Percentiles rank a stretch among this genome's conserved stretches.
These are phyloP conservation scores for Petunia hybrid DNA, from an alignment of 305 asterid species.

Conservation along the genomic window DNA sequence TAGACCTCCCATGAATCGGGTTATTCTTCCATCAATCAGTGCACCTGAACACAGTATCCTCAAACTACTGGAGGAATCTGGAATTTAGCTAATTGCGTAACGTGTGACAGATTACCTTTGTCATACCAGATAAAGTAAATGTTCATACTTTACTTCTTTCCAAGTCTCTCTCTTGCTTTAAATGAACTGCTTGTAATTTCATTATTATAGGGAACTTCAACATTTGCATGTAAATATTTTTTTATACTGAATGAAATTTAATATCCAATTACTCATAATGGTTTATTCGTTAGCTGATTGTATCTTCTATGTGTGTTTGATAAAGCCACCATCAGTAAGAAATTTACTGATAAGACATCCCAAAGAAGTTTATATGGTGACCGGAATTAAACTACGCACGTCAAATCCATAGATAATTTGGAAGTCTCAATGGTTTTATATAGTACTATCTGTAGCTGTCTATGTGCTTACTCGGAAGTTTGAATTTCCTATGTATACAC, in stretches of 20 bases:
- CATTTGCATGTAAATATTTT: constrained; percentile 28
- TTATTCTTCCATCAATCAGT: constrained; percentile 74
- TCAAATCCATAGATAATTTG: not conserved
- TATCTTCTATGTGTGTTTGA: not conserved
- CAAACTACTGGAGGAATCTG: constrained; percentile 81
- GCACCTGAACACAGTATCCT: constrained; percentile 82
- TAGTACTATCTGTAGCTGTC: not conserved
- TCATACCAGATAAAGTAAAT: constrained; percentile 26
- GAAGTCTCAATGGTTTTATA: not conserved
- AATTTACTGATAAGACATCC: not conserved
- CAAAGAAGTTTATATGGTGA: not conserved
- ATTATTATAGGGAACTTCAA: constrained; percentile 2
- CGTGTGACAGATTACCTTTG: constrained; percentile 21
- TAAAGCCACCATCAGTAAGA: not conserved
- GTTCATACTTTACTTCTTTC: constrained; percentile 22
- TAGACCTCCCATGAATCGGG: constrained; percentile 59
- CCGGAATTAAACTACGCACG: not conserved
- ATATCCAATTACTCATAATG: not conserved
- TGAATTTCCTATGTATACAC: not conserved
- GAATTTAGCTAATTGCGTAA: constrained; percentile 40
- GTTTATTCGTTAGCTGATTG: not conserved
- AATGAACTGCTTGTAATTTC: constrained; percentile 5
- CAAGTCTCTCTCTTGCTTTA: constrained; percentile 27
- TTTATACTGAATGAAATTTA: constrained; percentile 19
- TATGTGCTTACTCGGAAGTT: not conserved